Conservation (phyloP, 2,329 filamentous ascomycete species). For the Nothopassalora personata region DNA sequence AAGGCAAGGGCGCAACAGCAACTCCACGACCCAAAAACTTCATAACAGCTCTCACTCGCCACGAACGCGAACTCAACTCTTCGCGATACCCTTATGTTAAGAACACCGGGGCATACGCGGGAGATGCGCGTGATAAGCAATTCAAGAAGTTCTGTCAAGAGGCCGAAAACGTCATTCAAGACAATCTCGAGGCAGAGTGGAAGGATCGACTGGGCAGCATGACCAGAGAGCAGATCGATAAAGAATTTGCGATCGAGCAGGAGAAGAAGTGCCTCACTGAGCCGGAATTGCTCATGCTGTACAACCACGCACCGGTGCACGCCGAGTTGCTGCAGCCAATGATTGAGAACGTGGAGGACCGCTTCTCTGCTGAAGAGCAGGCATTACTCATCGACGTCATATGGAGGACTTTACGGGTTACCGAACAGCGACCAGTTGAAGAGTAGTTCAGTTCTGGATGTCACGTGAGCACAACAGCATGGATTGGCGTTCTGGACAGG, state of each 20-base stretch:
- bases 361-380: slow-evolving; percentile 31
- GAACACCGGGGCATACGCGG: slow-evolving; percentile 27
- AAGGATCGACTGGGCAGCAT: slow-evolving; percentile 19
- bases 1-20: slow-evolving; percentile 17
- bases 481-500: not conserved
- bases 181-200: slow-evolving; percentile 26
- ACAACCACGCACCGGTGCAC: slow-evolving; percentile 31
- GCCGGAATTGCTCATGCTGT: slow-evolving; percentile 31
- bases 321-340: slow-evolving; percentile 33
- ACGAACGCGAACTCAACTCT: slow-evolving; percentile 28
- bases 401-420: slow-evolving; percentile 4
- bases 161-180: slow-evolving; percentile 23
- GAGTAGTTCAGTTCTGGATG: not conserved
- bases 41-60: slow-evolving; percentile 27
- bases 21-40: slow-evolving; percentile 28
- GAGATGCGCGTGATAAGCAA: slow-evolving; percentile 17
- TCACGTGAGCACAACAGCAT: not conserved
- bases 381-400: slow-evolving; percentile 28
- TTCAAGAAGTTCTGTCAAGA: slow-evolving; percentile 24
- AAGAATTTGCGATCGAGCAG: slow-evolving; percentile 26
- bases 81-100: slow-evolving; percentile 27
- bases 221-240: slow-evolving; percentile 23
- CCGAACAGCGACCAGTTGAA: not conserved
- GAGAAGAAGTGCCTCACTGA: slow-evolving; percentile 32
- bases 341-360: slow-evolving; percentile 32